phyloP scores from a whole-genome alignment of 1,284 basidiomycete genomes.

The Takashimella tepidaria region DNA sequence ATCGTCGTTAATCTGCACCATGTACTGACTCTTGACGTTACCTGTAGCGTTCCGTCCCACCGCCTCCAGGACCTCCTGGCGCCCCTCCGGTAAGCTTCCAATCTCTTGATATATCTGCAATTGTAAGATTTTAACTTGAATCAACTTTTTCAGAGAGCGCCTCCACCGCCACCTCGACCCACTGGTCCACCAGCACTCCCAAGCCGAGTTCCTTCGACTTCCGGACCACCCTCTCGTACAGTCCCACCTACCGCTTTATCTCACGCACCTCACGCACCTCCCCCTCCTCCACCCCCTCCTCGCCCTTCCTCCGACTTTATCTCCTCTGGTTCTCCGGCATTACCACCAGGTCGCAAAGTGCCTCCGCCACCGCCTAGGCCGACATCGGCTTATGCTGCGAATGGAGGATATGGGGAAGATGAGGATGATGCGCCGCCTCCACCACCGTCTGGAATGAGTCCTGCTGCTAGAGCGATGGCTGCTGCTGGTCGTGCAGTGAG shows the following conservation, averaged over 20 bases:
- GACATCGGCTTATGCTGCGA: not conserved
- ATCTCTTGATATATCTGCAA: too few species aligned
- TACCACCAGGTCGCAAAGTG: conserved; percentile 10
- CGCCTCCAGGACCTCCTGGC: conserved; percentile 9
- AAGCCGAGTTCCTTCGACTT: conserved; percentile 18
- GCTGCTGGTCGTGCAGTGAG: conserved; percentile 6
- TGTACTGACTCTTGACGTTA: too few species aligned
- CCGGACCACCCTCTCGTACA: conserved; percentile 4
- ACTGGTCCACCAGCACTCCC: conserved; percentile 20
- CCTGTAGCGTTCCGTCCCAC: too few species aligned
- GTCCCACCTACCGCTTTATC: conserved; percentile 5
- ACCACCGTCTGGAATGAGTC: conserved; percentile 30
- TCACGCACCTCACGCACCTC: conserved; percentile 58
- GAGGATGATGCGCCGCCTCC: conserved; percentile 32
- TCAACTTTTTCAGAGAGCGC: conserved; percentile 8
- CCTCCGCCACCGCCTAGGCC: conserved; percentile 13
- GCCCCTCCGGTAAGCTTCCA: conserved; percentile 1
- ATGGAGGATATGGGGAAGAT: conserved; percentile 15
- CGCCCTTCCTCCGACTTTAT: conserved; percentile 45
- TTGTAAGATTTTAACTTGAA: too few species aligned
- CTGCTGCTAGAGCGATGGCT: conserved; percentile 26
- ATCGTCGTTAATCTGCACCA: too few species aligned
- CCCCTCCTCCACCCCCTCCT: conserved; percentile 64
- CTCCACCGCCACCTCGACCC: conserved; percentile 10
- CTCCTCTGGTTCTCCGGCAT: conserved; percentile 1